These are phyloP conservation scores for Craterostigma plantagineum DNA, from an alignment of 257 asterid species.

Conservation along the genomic window DNA sequence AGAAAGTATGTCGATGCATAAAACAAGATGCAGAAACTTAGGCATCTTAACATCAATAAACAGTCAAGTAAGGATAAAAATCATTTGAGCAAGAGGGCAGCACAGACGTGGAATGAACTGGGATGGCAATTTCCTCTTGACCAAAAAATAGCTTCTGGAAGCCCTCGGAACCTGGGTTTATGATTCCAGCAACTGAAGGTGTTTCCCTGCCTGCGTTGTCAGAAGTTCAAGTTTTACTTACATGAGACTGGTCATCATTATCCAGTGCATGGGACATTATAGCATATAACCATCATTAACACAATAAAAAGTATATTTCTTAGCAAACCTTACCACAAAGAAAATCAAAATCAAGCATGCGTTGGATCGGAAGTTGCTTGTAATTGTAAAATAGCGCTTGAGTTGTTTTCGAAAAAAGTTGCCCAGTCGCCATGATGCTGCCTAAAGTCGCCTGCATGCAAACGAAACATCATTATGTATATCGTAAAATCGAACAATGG, in stretches of 20 bases:
- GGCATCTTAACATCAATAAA: not conserved
- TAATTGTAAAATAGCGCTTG: slow-evolving; percentile 83
- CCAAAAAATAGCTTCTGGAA: slow-evolving; percentile 96
- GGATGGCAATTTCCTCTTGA: slow-evolving; percentile 95
- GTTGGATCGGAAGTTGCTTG: slow-evolving; percentile 95
- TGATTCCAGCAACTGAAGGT: slow-evolving; percentile 96
- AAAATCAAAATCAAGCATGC: slow-evolving; percentile 99
- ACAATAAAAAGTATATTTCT: too few species aligned
- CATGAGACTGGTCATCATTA: too few species aligned
- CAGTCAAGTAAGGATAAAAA: not conserved
- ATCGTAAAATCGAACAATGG: too few species aligned
- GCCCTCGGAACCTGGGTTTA: slow-evolving; percentile 98
- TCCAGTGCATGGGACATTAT: too few species aligned
- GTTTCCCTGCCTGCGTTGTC: slow-evolving; percentile 74
- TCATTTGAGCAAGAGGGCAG: slow-evolving; percentile 2
- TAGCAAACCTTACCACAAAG: slow-evolving; percentile 63
- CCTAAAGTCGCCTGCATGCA: slow-evolving; percentile 7
- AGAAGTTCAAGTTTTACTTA: not conserved
- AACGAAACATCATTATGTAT: too few species aligned
- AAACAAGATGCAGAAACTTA: too few species aligned
- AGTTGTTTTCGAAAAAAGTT: slow-evolving; percentile 78
- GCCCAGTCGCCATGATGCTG: slow-evolving; percentile 80
- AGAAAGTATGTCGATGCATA: too few species aligned
- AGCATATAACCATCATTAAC: too few species aligned
- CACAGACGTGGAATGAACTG: slow-evolving; percentile 81